Conservation (phyloP, 495 filamentous ascomycete genomes). For the Sordaria brevicollis region DNA sequence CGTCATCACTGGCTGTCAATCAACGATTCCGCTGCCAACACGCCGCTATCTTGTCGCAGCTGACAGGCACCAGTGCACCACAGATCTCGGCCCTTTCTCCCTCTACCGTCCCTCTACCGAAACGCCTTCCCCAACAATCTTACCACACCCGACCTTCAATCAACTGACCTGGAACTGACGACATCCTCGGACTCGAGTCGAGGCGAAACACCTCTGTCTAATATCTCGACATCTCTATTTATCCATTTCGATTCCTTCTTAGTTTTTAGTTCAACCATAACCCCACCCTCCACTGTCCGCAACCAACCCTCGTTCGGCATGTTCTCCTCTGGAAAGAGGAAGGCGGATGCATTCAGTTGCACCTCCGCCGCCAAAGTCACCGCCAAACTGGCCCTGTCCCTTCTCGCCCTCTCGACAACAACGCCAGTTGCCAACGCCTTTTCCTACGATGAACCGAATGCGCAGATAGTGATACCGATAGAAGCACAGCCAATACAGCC, state of each 20-base stretch:
- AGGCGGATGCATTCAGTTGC: slow-evolving; percentile 23
- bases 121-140: neutral
- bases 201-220: neutral
- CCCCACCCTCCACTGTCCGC: neutral
- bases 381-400: slow-evolving; percentile 48
- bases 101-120: neutral
- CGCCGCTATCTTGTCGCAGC: neutral
- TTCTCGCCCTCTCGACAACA: slow-evolving; percentile 45
- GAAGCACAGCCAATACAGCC: slow-evolving; percentile 25
- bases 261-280: neutral
- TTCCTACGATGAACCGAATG: slow-evolving; percentile 3
- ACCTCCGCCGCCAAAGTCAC: slow-evolving; percentile 48
- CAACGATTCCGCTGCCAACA: neutral
- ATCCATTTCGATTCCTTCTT: neutral
- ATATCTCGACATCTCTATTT: neutral
- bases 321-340: slow-evolving; percentile 28
- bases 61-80: neutral
- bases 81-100: neutral
- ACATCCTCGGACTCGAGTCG: neutral
- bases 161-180: neutral
- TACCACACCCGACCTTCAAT: neutral
- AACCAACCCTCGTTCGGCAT: slow-evolving; percentile 15
- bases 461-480: slow-evolving; percentile 22
- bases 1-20: neutral
- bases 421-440: slow-evolving; percentile 17